Conservation (phyloP, 805 yeast species). For the Deakozyma indianensis region DNA sequence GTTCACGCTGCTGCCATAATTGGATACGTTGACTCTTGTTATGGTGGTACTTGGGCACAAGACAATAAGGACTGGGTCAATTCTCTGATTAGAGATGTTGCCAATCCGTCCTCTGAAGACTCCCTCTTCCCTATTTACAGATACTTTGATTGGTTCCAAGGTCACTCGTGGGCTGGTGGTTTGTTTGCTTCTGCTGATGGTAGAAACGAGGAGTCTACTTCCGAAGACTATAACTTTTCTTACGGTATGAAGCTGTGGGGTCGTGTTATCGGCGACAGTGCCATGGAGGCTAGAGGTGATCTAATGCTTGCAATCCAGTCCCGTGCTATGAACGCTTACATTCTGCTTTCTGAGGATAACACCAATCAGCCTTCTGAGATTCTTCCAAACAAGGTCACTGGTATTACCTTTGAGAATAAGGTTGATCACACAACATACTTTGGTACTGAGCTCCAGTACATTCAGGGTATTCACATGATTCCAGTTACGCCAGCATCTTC, state of each 20-base stretch:
- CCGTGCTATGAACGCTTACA: conserved; percentile 41
- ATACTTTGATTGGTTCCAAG: conserved; percentile 55
- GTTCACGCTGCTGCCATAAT: conserved; percentile 73
- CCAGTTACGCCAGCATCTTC: conserved; percentile 54
- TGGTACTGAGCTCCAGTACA: conserved; percentile 45
- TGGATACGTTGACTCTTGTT: conserved; percentile 43
- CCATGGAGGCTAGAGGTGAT: conserved; percentile 40
- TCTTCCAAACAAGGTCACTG: conserved; percentile 46
- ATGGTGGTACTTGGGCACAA: conserved; percentile 34
- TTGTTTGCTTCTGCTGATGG: conserved; percentile 50
- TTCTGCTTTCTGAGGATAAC: conserved; percentile 35
- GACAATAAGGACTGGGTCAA: conserved; percentile 43
- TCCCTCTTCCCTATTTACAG: conserved; percentile 48
- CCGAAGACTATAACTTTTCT: conserved; percentile 58
- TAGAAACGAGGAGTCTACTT: conserved; percentile 54
- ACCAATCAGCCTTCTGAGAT: conserved; percentile 35
- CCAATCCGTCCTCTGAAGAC: conserved; percentile 42
- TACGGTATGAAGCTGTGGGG: conserved; percentile 66
- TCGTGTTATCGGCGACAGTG: conserved; percentile 33
- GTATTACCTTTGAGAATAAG: conserved; percentile 60
- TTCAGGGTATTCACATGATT: conserved; percentile 69
- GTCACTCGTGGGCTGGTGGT: conserved; percentile 70
- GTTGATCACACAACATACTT: conserved; percentile 61
- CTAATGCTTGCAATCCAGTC: conserved; percentile 44
- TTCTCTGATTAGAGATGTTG: conserved; percentile 48